Evolutionary conservation across 2,329 filamentous ascomycete genomes (phyloP), one percentile per base, ranked within the genome.

Genomic region (Sphaceloma murrayae): DNA sequence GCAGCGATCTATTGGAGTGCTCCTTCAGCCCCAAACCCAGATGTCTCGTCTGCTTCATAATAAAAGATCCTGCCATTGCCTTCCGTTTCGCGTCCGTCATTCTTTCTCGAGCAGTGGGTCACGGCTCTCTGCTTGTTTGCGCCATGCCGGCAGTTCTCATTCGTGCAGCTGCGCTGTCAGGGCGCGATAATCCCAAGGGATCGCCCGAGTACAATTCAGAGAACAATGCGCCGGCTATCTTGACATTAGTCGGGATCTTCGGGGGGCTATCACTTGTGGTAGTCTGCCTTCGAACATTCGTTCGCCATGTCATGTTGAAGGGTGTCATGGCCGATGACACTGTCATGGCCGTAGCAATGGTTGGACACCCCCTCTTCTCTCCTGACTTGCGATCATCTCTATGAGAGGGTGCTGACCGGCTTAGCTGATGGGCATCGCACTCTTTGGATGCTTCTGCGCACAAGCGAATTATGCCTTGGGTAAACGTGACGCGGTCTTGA

Each of bases 291-390:
- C 38, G 48, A 19, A 21, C 46, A 3, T 50, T 46, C 16, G 72
- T 73, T 19, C 63, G 72, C 8, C 18, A 63, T 2, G 52, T 56
- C 7, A 64, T 74, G 54, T 60, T 75, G 36, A 67, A 64, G 18
- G 67, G 66, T 19, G 59, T 69, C 34, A 69, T 70, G 1, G 51
- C 60, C 17, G 73, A 75, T 58, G 72, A 74, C 52, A 67, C 59
- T 47, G 49, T 66, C 3, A 71, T 73, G 51, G 39, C 65, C 1
- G 46, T 56, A 3, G 63, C 68, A 4, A 59, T 62, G 57, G 60
- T 70, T 26, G 36, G 27, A 7, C 5, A 13, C 3, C 3, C 16
- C 8, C 13, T 13, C 10, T 19, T 10, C 5, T 13, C 4, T 7
- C 18, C 14, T 26, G 21, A 38, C 9, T 11, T n/a, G n/a, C 8